Evolutionary conservation across 805 yeast species (phyloP).

Genomic region (Maudiozyma pseudohumilis): DNA sequence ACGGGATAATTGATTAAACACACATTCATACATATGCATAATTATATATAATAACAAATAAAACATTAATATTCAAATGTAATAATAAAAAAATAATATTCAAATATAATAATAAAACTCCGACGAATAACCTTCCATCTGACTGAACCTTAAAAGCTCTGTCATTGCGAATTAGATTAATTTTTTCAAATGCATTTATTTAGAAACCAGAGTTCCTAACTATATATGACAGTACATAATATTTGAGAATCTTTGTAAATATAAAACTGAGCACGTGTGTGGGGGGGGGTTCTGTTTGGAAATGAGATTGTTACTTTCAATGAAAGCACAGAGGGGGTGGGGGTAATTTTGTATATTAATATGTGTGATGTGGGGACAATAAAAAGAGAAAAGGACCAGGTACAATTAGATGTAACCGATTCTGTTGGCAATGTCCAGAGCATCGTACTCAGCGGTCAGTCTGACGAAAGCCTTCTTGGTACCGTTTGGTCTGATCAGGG

Average conservation of each 20-base stretch:
- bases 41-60: not conserved
- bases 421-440: slow-evolving; percentile 99
- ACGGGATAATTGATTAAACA: not conserved
- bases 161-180: too few relatives aligned
- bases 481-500: slow-evolving; percentile 97
- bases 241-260: not conserved
- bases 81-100: not conserved
- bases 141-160: too few relatives aligned
- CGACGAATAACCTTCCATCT: too few relatives aligned
- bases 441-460: slow-evolving; percentile 98
- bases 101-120: not conserved
- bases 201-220: too few relatives aligned
- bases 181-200: not conserved
- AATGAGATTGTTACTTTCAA: too few relatives aligned
- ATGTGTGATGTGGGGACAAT: too few relatives aligned
- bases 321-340: too few relatives aligned
- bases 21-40: not conserved
- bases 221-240: too few relatives aligned
- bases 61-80: too few relatives aligned
- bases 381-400: slow-evolving; percentile 99
- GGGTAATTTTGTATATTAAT: too few relatives aligned
- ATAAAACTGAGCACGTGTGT: slow-evolving; percentile 95
- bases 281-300: slow-evolving; percentile 99
- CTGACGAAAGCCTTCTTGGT: slow-evolving; percentile 99
- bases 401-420: slow-evolving; percentile 97